phyloP scores from a whole-genome alignment of 2,329 filamentous ascomycete genomes.

The Diplodia scrobiculata region DNA sequence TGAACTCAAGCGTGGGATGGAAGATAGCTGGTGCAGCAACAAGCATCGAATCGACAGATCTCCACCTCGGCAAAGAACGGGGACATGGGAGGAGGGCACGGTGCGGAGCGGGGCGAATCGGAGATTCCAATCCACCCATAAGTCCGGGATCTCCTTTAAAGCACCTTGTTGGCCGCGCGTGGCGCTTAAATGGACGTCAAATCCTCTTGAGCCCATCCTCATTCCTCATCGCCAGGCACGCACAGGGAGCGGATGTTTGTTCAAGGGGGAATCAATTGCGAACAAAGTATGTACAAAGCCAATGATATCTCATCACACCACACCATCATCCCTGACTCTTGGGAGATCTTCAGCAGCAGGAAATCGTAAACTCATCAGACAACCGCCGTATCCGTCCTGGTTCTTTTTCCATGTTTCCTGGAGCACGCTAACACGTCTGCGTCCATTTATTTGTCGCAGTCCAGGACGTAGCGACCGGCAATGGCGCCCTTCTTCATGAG shows the following conservation, averaged over 20 bases:
- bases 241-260: not conserved
- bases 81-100: not conserved
- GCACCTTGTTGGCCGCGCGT: conserved; percentile 18
- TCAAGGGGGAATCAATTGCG: conserved; percentile 21
- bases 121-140: conserved; percentile 15
- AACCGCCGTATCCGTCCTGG: not conserved
- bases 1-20: not conserved
- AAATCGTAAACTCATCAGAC: conserved; percentile 19
- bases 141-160: conserved; percentile 7
- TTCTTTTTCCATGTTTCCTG: not conserved
- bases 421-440: not conserved
- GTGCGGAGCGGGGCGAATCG: conserved; percentile 19
- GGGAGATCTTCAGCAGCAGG: not conserved
- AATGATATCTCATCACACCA: not conserved
- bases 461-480: conserved; percentile 77
- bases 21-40: not conserved
- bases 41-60: not conserved
- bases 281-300: conserved; percentile 18
- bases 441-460: conserved; percentile 55
- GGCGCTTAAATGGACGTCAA: conserved; percentile 9
- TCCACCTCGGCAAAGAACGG: conserved; percentile 16
- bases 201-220: not conserved
- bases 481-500: conserved; percentile 68
- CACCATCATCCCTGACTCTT: not conserved
- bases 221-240: not conserved